phyloP scores from a whole-genome alignment of 768 basidiomycete species.

The Hebeloma cylindrosporum region DNA sequence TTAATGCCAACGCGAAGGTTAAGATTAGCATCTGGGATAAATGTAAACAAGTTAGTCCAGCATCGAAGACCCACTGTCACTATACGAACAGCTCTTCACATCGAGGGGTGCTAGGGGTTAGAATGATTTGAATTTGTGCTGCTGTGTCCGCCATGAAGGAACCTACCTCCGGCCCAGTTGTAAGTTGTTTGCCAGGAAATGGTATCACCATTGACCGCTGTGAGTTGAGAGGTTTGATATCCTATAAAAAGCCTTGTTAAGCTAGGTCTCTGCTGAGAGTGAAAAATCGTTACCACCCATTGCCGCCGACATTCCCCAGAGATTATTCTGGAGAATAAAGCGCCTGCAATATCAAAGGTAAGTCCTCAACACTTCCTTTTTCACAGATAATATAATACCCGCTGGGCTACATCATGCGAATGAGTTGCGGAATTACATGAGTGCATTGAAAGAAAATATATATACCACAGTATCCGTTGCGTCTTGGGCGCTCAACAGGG shows the following conservation, averaged over 20 bases:
- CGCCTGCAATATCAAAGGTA: slow-evolving; percentile 13
- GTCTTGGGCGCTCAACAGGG: slow-evolving; percentile 29
- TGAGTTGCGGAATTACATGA: not conserved
- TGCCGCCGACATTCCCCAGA: slow-evolving; percentile 31
- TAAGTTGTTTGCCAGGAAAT: slow-evolving; percentile 35
- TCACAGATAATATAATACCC: slow-evolving; percentile 12
- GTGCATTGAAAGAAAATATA: not conserved
- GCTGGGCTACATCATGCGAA: slow-evolving; percentile 8
- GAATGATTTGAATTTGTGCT: not conserved
- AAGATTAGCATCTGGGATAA: slow-evolving; percentile 30
- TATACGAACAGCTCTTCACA: slow-evolving; percentile 36
- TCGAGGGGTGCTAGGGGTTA: slow-evolving; percentile 10
- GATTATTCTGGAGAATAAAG: slow-evolving; percentile 30
- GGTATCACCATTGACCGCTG: slow-evolving; percentile 25
- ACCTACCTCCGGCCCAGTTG: slow-evolving; percentile 31
- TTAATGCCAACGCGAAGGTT: slow-evolving; percentile 30
- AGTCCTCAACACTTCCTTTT: not conserved
- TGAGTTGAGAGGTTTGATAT: slow-evolving; percentile 31
- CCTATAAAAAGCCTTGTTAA: slow-evolving; percentile 15
- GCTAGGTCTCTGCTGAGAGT: not conserved
- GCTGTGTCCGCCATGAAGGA: not conserved
- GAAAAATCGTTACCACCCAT: slow-evolving; percentile 21
- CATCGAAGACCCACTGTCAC: no score
- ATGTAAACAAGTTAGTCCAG: no score
- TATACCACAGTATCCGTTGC: slow-evolving; percentile 32